These are phyloP conservation scores for Laburnicola sp. DNA, from an alignment of 2,329 filamentous ascomycete species.

Conservation along the genomic window DNA sequence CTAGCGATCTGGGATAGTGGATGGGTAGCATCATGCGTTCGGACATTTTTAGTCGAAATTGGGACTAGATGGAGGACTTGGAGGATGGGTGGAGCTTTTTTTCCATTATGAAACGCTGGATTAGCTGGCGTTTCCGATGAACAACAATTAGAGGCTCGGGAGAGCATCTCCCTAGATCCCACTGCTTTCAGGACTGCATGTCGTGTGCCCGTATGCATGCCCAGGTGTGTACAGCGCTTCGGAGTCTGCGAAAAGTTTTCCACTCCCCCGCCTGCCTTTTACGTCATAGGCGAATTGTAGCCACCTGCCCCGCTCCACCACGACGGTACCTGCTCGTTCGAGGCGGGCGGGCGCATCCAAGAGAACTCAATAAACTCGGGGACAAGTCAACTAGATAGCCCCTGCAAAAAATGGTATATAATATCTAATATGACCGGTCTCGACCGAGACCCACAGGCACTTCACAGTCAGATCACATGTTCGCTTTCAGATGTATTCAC, in stretches of 20 bases:
- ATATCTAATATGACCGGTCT: no score
- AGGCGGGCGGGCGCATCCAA: no score
- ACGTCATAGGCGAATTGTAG: slow-evolving; percentile 2
- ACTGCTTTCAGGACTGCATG: not conserved
- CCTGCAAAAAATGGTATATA: no score
- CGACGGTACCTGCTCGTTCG: not conserved
- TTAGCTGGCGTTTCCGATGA: slow-evolving; percentile 39
- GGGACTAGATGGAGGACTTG: slow-evolving; percentile 20
- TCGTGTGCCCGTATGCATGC: no score
- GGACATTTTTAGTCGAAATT: slow-evolving; percentile 35
- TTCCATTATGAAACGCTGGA: slow-evolving; percentile 32
- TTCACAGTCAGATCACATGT: no score
- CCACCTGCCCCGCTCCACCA: not conserved
- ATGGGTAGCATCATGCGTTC: slow-evolving; percentile 23
- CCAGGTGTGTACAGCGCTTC: no score
- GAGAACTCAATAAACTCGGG: no score
- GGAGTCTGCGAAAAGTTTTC: slow-evolving; percentile 2
- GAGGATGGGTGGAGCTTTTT: slow-evolving; percentile 20
- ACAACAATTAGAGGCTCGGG: slow-evolving; percentile 29
- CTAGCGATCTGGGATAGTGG: slow-evolving; percentile 25
- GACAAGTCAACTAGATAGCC: no score
- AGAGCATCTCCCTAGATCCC: not conserved
- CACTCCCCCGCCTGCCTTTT: not conserved
- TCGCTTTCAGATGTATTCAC: no score
- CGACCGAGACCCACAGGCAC: no score